Base-by-base conservation (phyloP, 1,139 yeast species). In the Debaryomyces sp. region DNA sequence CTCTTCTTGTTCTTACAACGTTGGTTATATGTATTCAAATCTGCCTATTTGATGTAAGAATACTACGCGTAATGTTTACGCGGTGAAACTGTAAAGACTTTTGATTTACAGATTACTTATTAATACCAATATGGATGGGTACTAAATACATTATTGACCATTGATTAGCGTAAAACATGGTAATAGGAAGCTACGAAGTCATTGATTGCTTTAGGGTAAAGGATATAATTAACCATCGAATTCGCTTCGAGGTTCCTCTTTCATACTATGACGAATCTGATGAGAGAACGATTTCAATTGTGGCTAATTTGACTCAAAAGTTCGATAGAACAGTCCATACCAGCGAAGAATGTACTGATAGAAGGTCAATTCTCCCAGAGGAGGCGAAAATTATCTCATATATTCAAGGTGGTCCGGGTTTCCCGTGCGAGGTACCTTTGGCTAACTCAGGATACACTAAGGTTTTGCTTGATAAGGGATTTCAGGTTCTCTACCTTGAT, bases 381-480 rank as follows among this genome's bases (percentile, higher is more conserved):
- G 53, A 58, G 4, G 62, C 70, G 1, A 75, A 74, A 43, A 50
- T 77, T 1, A 60, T 78, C 9, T 63, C 77, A 7, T 82, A 68
- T 53, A 62, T 82, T 37, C 85, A 81, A 61, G 86, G 86, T 5
- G 86, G 86, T 0, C 87, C 87, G 0, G 86, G 87, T 1, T 80
- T 75, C 48, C 75, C 78, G 1, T 67, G 80, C 48, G 61, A 69
- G 1, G 66, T 70, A 3, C 80, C 82, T 2, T 56, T 67, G 6
- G 50, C 71, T 7, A 63, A 67, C 34, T 52, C 70, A 1, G 71
- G 75, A 1, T 64, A 66, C 42, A 67, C 74, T 7, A 71, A 75
- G 29, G 65, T 67, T 9, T 62, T 80, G 23, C 51, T 80, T 6
- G 72, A 70, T 9, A 66, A 67, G 40, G 81, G 79, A 0, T 81